A percentile compares a stretch with the other conserved stretches of the same genome.
These are phyloP conservation scores for Lodderomyces beijingensis DNA, from an alignment of 1,139 yeast genomes.

Conservation along the genomic window DNA sequence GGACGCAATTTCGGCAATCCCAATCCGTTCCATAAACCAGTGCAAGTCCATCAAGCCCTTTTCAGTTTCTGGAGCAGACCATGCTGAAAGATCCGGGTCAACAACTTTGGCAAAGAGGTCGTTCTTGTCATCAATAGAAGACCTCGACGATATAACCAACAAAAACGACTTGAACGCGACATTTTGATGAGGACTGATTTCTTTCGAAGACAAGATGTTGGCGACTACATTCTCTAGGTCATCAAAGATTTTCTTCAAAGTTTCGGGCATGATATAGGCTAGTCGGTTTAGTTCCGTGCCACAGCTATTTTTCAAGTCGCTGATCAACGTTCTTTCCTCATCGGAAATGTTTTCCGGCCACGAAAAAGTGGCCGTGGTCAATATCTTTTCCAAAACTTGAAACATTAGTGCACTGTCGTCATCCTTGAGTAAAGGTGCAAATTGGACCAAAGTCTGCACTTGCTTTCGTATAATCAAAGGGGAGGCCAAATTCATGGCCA, in stretches of 20 bases:
- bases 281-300: conserved; percentile 92
- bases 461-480: conserved; percentile 81
- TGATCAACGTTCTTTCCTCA: conserved; percentile 73
- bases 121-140: conserved; percentile 64
- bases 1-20: conserved; percentile 88
- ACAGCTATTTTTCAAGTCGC: conserved; percentile 87
- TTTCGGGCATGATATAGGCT: conserved; percentile 92
- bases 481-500: conserved; percentile 71
- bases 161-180: conserved; percentile 92
- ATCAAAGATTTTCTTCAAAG: conserved; percentile 71
- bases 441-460: conserved; percentile 92
- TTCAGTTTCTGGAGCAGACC: conserved; percentile 91
- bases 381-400: conserved; percentile 77
- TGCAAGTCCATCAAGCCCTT: conserved; percentile 85
- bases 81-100: conserved; percentile 85
- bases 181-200: conserved; percentile 83
- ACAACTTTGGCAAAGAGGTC: conserved; percentile 81
- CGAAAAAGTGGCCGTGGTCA: conserved; percentile 83
- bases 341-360: conserved; percentile 66
- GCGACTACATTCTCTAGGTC: conserved; percentile 82
- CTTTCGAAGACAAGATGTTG: conserved; percentile 60
- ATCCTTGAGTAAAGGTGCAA: conserved; percentile 86
- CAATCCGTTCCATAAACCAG: conserved; percentile 97
- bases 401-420: conserved; percentile 58
- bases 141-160: conserved; percentile 85